Evolutionary conservation across 768 basidiomycete species (phyloP), one percentile per base, ranked within the genome.

Genomic region (Pleurotus sapidus): DNA sequence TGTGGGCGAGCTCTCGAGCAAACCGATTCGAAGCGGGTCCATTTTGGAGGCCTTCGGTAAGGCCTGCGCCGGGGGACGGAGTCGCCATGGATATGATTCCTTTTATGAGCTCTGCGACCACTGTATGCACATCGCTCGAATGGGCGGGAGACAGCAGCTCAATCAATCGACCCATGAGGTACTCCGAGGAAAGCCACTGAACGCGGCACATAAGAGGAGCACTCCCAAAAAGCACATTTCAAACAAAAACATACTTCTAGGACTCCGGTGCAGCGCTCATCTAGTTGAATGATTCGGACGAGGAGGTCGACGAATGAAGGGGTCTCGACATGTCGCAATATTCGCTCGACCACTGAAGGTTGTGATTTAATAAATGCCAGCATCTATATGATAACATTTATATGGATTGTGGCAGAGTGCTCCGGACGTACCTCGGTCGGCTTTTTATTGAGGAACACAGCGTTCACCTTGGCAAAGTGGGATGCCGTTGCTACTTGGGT

Each of bases 381-480:
- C 90, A 96, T 96, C 93, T 98, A 60, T 46, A 50, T 59, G 59
- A 61, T 18, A 60, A 68, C 65, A 60, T 64, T 64, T 64, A 68
- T 63, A 64, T 63, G 64, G 49, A 80, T 80, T 68, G 51, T 42
- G 38, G 2, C 15, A 25, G 5, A 54, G 39, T 20, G 34, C 38
- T 40, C 15, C 9, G 20, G 34, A 54, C 51, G 39, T 73, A 94
- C 94, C 84, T 97, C 94, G 60, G 81, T 81, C 23, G 93, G 91
- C 72, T 91, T 91, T 77, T 95, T 95, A 61, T 79, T 86, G 65
- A 99, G 72, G 64, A 98, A 91, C 1, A 88, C 83, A 39, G 89
- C 86, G 67, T 93, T 97, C 63, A 98, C 91, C 72, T 96, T 93
- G n/a, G 89, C 86, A 76, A 97, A 99, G 71, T 93, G 91, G 1